phyloP scores from a whole-genome alignment of 305 asterid genomes.

The Fraxinus sp. region DNA sequence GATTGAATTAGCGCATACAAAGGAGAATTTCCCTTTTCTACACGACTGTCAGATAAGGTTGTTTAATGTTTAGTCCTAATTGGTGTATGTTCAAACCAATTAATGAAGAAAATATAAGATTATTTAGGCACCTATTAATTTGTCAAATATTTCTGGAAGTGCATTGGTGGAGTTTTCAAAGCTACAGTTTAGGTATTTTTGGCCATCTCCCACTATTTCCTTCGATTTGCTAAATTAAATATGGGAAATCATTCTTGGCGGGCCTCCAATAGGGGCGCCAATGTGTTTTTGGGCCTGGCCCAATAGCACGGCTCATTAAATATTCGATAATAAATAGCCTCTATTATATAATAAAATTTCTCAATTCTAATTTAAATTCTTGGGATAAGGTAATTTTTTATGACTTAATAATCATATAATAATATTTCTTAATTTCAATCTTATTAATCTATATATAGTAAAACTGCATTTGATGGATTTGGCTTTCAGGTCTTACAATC shows the following conservation, averaged over 20 bases:
- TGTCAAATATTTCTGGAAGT: slow-evolving; percentile 24
- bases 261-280: too few relatives aligned
- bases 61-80: background rate
- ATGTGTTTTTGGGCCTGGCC: too few relatives aligned
- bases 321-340: background rate
- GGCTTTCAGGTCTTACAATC: background rate
- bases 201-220: slow-evolving; percentile 3
- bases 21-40: background rate
- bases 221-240: background rate
- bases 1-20: slow-evolving; percentile 7
- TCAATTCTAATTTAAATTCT: too few relatives aligned
- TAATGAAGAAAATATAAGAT: background rate
- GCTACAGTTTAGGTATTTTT: slow-evolving; percentile 20
- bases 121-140: background rate
- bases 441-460: too few relatives aligned
- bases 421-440: background rate
- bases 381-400: background rate
- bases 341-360: background rate
- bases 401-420: too few relatives aligned
- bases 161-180: slow-evolving; percentile 10
- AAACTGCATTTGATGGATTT: background rate
- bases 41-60: background rate
- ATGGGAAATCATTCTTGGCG: background rate
- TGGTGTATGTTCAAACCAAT: background rate
- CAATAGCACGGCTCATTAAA: too few relatives aligned